Evolutionary conservation across 2,329 filamentous ascomycete genomes (phyloP).

Genomic region (Fusarium scirpi): DNA sequence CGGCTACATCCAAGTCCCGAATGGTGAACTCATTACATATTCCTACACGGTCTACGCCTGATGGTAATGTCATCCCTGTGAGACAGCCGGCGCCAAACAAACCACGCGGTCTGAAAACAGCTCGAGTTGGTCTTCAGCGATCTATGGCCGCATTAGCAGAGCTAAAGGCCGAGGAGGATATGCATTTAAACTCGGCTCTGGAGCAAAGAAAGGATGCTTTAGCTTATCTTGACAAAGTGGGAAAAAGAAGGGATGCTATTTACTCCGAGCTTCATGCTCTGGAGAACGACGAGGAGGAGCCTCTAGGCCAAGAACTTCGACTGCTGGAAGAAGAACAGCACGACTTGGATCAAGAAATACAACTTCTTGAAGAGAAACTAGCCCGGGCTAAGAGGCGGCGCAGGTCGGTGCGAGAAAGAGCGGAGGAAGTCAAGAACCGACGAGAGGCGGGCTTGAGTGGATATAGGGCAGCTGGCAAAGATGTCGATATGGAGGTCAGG

Average conservation of each 20-base stretch:
- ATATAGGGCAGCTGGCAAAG: constrained; percentile 74
- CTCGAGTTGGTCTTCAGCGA: constrained; percentile 72
- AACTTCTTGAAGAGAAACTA: constrained; percentile 73
- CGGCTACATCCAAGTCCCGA: constrained; percentile 54
- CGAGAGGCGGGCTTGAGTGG: constrained; percentile 79
- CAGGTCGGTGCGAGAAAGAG: constrained; percentile 68
- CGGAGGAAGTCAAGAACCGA: constrained; percentile 72
- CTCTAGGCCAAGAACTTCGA: constrained; percentile 70
- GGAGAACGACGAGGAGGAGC: constrained; percentile 67
- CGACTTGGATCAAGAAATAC: constrained; percentile 71
- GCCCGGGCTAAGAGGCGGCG: constrained; percentile 70
- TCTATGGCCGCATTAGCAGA: constrained; percentile 73
- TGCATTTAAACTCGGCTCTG: constrained; percentile 68
- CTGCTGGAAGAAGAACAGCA: constrained; percentile 68
- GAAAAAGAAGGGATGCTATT: constrained; percentile 63
- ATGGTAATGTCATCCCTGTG: constrained; percentile 69
- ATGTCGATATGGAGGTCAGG: constrained; percentile 72
- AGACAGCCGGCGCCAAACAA: constrained; percentile 65
- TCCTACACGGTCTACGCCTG: constrained; percentile 52
- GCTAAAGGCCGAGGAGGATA: constrained; percentile 77
- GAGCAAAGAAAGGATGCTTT: constrained; percentile 68
- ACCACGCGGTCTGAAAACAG: constrained; percentile 68
- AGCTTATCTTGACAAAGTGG: constrained; percentile 65
- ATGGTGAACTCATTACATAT: constrained; percentile 59
- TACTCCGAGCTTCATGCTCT: constrained; percentile 64